phyloP scores from a whole-genome alignment of 306 rosid genomes.

The Inga leiocalycina region DNA sequence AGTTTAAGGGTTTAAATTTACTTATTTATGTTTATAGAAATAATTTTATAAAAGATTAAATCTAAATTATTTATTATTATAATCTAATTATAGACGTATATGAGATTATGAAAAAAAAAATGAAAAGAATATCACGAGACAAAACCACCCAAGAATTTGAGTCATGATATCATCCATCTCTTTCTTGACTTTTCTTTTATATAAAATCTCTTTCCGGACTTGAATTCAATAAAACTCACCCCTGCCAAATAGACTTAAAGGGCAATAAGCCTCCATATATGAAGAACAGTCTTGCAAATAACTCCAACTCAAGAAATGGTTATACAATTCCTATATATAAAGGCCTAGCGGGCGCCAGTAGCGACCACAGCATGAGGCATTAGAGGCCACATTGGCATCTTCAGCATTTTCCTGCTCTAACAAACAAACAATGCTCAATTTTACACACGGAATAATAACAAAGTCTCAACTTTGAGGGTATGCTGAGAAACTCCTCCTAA shows the following conservation, averaged over 20 bases:
- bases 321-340: background rate
- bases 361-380: constrained; percentile 71
- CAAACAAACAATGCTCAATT: constrained; percentile 33
- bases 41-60: no score
- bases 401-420: constrained; percentile 27
- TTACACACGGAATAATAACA: constrained; percentile 25
- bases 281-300: background rate
- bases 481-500: constrained; percentile 36
- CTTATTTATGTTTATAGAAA: no score
- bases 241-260: background rate
- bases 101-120: no score
- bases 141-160: no score
- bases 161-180: no score
- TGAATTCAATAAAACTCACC: background rate
- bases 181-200: no score
- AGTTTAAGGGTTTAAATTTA: no score
- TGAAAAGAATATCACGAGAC: accelerated
- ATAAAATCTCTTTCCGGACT: background rate
- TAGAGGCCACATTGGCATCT: constrained; percentile 51
- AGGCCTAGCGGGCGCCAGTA: constrained; percentile 89
- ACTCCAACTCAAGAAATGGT: background rate
- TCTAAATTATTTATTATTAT: no score
- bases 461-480: background rate
- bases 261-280: background rate
- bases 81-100: no score